Conservation (phyloP, 768 basidiomycete species). For the Auricularia auricula-judae region DNA sequence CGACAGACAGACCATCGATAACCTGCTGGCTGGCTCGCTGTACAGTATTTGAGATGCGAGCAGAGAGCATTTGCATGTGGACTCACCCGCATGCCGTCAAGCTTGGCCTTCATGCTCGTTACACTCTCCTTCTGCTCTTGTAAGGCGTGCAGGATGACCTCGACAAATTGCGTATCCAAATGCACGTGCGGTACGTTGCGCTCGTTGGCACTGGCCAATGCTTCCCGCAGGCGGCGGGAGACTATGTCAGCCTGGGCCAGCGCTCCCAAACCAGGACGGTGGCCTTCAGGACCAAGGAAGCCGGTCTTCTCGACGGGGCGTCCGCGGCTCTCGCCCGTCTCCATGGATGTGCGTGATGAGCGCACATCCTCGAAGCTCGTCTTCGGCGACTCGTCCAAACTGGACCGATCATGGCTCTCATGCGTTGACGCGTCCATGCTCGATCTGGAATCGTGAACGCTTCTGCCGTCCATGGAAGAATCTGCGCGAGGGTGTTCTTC, state of each 20-base stretch:
- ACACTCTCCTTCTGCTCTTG: constrained; percentile 54
- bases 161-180: constrained; percentile 65
- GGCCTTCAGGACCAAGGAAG: not conserved
- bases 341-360: not conserved
- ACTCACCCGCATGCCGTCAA: constrained; percentile 81
- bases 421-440: not conserved
- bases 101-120: constrained; percentile 54
- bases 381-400: not conserved
- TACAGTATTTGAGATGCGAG: constrained; percentile 6
- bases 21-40: constrained; percentile 88
- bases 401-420: not conserved
- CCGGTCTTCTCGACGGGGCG: not conserved
- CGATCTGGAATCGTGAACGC: not conserved
- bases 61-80: not conserved
- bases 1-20: constrained; percentile 84
- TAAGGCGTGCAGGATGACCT: constrained; percentile 54
- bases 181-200: constrained; percentile 50
- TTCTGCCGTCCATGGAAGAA: not conserved
- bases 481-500: not conserved
- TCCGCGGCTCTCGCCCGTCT: not conserved
- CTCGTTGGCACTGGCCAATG: constrained; percentile 46
- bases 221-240: constrained; percentile 29
- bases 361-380: not conserved
- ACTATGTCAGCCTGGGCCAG: constrained; percentile 5
- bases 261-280: not conserved